phyloP scores from a whole-genome alignment of 2,329 filamentous ascomycete species.

The Ilyonectria destructans region DNA sequence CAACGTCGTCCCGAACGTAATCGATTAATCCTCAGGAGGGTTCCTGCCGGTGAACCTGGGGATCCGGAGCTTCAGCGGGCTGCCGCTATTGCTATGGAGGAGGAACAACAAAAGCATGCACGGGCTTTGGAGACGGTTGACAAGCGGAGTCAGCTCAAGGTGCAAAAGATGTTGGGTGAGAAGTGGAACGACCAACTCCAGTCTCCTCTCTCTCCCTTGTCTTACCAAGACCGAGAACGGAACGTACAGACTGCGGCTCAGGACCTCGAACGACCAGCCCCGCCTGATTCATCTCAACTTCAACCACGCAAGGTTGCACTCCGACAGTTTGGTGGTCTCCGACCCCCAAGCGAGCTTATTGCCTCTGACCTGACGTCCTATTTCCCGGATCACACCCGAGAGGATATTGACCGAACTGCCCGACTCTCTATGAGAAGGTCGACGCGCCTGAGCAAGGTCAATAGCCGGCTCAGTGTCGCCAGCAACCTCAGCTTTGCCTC shows the following conservation, averaged over 20 bases:
- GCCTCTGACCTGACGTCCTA: conserved; percentile 96
- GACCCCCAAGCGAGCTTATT: conserved; percentile 97
- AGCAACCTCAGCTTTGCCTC: conserved; percentile 96
- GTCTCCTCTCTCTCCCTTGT: conserved; percentile 88
- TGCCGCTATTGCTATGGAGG: conserved; percentile 90
- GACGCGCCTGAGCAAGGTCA: conserved; percentile 90
- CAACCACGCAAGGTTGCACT: conserved; percentile 70
- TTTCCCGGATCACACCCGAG: conserved; percentile 94
- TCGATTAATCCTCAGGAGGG: conserved; percentile 90
- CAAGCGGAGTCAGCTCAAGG: conserved; percentile 87
- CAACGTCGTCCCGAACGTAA: conserved; percentile 88
- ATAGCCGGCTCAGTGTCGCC: conserved; percentile 92
- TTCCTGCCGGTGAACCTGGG: conserved; percentile 93
- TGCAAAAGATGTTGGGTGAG: conserved; percentile 91
- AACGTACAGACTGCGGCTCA: conserved; percentile 74
- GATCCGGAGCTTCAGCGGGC: conserved; percentile 89
- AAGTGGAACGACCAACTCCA: conserved; percentile 85
- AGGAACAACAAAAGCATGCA: conserved; percentile 82
- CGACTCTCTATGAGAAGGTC: conserved; percentile 93
- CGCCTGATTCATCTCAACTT: conserved; percentile 62
- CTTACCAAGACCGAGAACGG: conserved; percentile 79
- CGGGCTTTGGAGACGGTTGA: conserved; percentile 77
- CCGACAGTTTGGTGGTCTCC: conserved; percentile 89
- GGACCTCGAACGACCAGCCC: conserved; percentile 71
- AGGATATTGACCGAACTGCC: conserved; percentile 96